Evolutionary conservation across 306 rosid genomes (phyloP), one percentile per base, ranked within the genome.

Genomic region (Cucurbita pepo): DNA sequence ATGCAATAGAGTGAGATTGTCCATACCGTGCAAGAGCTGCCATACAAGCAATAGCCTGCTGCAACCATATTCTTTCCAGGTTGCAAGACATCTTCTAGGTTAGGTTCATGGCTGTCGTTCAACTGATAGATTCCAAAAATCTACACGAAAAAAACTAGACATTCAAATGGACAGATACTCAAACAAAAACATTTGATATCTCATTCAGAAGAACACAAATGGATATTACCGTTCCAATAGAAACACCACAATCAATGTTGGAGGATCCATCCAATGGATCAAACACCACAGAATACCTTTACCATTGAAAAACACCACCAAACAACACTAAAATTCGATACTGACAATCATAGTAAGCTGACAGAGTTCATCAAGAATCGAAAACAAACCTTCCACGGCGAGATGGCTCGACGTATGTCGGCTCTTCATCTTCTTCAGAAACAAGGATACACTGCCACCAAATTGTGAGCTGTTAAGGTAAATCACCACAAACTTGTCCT

Each of bases 1-100:
- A 57, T 22, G 7, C 18, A 79, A 63, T 62, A 67, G 25, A 75
- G 72, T 55, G 15, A 18, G 52, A 60, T 18, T 34, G 18, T 34
- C 54, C 38, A 60, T 91, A 94, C 99, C 84, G 92, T 94, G 96
- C 99, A 94, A 79, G 96, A 94, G 88, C 99, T 94, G 76, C 99
- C 97, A 51, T 94, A 94, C 97, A 94, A 91, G 86, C 99, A 94
- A 77, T 94, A 94, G 71, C 99, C 99, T 73, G 99, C 97, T 61
- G 99, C 99, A 70, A 91, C 21, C 99, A 91, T 91, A 66, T 86
- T 81, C 83, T 83, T 89, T 69, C 98, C 99, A 36, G 99, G 96
- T 84, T 84, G 95, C 86, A 94, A 70, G 75, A 91, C 99, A 70
- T 91, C 95, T 60, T 85, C 88, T 19, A 91, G 56, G 43, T 70